Base-by-base conservation (phyloP, 192 early-diverging fungal species). In the Umbelopsis isabellina region DNA sequence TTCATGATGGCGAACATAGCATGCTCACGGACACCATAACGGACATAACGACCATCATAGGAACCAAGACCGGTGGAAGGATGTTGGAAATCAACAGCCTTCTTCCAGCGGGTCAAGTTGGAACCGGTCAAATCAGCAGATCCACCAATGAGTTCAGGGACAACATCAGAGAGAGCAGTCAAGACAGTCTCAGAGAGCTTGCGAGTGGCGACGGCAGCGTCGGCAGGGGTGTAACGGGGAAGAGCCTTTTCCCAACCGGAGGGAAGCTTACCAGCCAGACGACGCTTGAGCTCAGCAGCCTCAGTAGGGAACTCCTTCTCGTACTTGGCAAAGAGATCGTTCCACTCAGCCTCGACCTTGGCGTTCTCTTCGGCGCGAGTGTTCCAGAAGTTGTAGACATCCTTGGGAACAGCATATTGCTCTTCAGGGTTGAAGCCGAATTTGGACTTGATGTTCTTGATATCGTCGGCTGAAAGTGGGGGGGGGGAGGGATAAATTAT, bases 21-120 rank as follows among this genome's bases (percentile, higher is more conserved):
- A 75, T 98, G 97, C 81, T 99, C 97, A 79, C 97, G 93, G 67
- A 99, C 96, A 82, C 96, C 96, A 75, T 90, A 98, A 58, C 95
- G 92, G 75, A 98, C 74, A 78, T 97, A 97, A 18, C 94, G 91
- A 21, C 96, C 96, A 64, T 87, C 81, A 79, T 95, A 95, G 67
- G 79, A 82, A 72, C 95, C 96, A 72, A 96, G 83, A 7, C 77
- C 76, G 20, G 91, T 92, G 44, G 80, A 67, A 37, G 79, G 74
- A 16, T 86, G 88, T 84, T 97, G 95, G 89, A 97, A 97, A 82
- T 99, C 97, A 23, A 88, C 90, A n/a, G 94, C 96, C 18, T 73
- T 84, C 88, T 97, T 97, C 94, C 96, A 98, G 47, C 93, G 86
- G 50, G 96, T 97, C 80, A 96, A 86, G 82, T 97, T 99, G 65